Evolutionary conservation across 192 early-diverging fungal genomes (phyloP).

Genomic region (Gigaspora rosea): DNA sequence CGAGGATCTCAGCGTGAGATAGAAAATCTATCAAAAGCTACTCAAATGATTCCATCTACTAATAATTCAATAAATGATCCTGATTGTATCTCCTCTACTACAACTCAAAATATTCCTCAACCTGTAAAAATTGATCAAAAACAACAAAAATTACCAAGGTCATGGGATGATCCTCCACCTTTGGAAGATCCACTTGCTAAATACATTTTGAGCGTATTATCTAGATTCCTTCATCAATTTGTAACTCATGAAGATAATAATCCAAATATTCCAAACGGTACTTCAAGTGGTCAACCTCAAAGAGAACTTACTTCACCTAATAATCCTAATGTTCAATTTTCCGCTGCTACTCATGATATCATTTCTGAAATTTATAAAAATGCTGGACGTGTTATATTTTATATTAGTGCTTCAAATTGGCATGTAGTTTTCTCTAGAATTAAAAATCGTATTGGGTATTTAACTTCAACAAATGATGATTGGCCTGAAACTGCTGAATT

Average conservation of each 20-base stretch:
- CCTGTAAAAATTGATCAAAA: not conserved
- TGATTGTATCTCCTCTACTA: too few relatives aligned
- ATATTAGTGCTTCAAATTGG: slow-evolving; percentile 91
- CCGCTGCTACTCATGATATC: slow-evolving; percentile 47
- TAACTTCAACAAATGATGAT: slow-evolving; percentile 67
- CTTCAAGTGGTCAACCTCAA: slow-evolving; percentile 35
- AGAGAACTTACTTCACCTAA: slow-evolving; percentile 38
- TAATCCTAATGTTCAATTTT: slow-evolving; percentile 25
- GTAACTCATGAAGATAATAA: slow-evolving; percentile 48
- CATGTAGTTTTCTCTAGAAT: slow-evolving; percentile 72
- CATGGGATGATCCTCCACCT: slow-evolving; percentile 67
- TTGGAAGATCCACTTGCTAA: slow-evolving; percentile 74
- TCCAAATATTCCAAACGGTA: slow-evolving; percentile 6
- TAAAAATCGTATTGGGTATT: slow-evolving; percentile 63
- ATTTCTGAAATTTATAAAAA: slow-evolving; percentile 78
- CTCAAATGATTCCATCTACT: not conserved
- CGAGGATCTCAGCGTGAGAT: slow-evolving; percentile 49
- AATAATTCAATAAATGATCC: not conserved
- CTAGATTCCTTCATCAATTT: slow-evolving; percentile 64
- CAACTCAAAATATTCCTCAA: not conserved
- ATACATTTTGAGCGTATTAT: slow-evolving; percentile 61
- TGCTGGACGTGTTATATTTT: slow-evolving; percentile 82
- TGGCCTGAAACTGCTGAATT: slow-evolving; percentile 78
- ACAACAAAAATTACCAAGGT: slow-evolving; percentile 20
- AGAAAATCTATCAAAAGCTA: not conserved